Conservation (phyloP, 192 early-diverging fungal species). For the Backusella tuberculispora region DNA sequence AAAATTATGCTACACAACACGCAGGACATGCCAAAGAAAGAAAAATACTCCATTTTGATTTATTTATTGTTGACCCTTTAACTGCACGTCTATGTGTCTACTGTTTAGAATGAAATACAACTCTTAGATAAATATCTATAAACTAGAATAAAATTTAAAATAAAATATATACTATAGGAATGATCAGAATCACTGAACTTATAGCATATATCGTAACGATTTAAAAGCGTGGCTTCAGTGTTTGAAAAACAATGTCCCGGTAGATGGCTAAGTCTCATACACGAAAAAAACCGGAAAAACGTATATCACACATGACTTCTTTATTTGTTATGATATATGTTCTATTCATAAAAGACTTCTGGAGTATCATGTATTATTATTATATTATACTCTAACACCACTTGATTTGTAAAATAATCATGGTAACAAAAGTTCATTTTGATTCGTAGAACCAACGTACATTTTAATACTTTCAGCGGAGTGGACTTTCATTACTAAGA, state of each 20-base stretch:
- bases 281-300: not conserved
- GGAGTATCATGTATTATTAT: not conserved
- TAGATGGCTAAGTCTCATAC: not conserved
- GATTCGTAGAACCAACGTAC: not conserved
- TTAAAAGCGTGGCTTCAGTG: not conserved
- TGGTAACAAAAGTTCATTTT: not conserved
- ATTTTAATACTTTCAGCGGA: not conserved
- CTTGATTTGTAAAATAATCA: not conserved
- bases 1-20: no score
- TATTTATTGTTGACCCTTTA: no score
- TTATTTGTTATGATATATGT: not conserved
- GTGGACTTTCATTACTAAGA: conserved; percentile 10
- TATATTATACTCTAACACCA: not conserved
- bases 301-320: not conserved
- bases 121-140: no score
- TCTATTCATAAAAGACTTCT: not conserved
- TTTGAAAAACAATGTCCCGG: not conserved
- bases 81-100: no score
- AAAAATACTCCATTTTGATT: no score
- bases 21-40: no score
- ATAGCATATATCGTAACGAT: not conserved
- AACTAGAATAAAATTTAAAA: no score
- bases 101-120: no score
- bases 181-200: not conserved
- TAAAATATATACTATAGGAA: no score